A percentile compares a stretch with the other conserved stretches of the same genome.
Evolutionary conservation across 805 yeast species (phyloP).

Genomic region (Teunomyces atbi): DNA sequence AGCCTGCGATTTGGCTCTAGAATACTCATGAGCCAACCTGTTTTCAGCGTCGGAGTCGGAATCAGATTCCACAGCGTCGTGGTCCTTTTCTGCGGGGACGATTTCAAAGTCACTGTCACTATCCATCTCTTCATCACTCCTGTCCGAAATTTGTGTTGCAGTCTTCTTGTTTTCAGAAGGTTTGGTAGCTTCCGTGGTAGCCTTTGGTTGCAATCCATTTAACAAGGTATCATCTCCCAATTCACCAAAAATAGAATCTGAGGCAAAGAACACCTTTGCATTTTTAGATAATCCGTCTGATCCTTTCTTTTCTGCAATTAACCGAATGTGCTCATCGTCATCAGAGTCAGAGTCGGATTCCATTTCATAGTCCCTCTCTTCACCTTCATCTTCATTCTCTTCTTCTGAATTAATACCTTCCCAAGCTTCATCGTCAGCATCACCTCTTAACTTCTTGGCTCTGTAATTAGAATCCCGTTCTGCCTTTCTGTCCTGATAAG

Average conservation of each 20-base stretch:
- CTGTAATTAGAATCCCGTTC: slow-evolving; percentile 68
- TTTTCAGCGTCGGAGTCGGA: slow-evolving; percentile 53
- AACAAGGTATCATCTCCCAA: slow-evolving; percentile 50
- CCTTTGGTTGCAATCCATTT: slow-evolving; percentile 31
- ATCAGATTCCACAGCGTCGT: slow-evolving; percentile 27
- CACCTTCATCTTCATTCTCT: slow-evolving; percentile 29
- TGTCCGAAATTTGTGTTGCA: slow-evolving; percentile 5
- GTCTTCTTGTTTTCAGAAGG: neutral
- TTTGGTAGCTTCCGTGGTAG: slow-evolving; percentile 15
- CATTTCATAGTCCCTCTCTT: slow-evolving; percentile 46
- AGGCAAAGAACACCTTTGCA: slow-evolving; percentile 40
- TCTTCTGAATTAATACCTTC: slow-evolving; percentile 62
- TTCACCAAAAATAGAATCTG: slow-evolving; percentile 39
- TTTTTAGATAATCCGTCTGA: slow-evolving; percentile 32
- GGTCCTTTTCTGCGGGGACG: slow-evolving; percentile 26
- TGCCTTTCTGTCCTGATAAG: slow-evolving; percentile 62
- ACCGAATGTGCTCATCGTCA: slow-evolving; percentile 65
- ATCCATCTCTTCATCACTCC: slow-evolving; percentile 43
- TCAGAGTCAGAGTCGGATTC: slow-evolving; percentile 53
- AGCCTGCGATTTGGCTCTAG: slow-evolving; percentile 48
- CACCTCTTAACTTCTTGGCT: slow-evolving; percentile 74
- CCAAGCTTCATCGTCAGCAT: slow-evolving; percentile 74
- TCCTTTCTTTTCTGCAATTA: slow-evolving; percentile 51
- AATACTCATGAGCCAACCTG: slow-evolving; percentile 27
- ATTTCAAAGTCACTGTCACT: slow-evolving; percentile 43